Conservation (phyloP, 768 basidiomycete genomes). For the Gloeostereum incarnatum region DNA sequence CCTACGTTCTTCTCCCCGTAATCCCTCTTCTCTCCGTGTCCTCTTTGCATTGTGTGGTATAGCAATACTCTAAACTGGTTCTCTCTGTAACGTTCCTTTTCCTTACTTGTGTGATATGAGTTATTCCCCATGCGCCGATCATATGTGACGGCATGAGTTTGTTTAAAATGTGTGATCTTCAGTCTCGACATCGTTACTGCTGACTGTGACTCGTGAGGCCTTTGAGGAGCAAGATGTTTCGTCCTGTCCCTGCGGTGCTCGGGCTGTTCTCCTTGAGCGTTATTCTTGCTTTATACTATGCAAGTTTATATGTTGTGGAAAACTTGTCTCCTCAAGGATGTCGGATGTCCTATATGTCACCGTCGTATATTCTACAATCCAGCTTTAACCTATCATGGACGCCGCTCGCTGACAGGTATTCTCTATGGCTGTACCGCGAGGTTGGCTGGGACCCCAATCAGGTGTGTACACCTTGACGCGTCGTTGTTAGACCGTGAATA, state of each 20-base stretch:
- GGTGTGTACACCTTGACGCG: slow-evolving; percentile 26
- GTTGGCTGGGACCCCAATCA: slow-evolving; percentile 67
- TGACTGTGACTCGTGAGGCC: no score
- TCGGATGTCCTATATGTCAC: slow-evolving; percentile 94
- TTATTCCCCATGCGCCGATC: no score
- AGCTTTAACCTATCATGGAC: slow-evolving; percentile 64
- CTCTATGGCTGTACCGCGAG: slow-evolving; percentile 89
- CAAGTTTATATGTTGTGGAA: slow-evolving; percentile 31
- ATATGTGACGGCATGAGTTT: no score
- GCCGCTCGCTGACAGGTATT: slow-evolving; percentile 64
- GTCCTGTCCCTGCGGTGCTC: slow-evolving; percentile 19
- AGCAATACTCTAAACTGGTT: no score
- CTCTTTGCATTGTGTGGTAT: no score
- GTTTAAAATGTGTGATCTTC: no score
- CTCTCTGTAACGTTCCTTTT: no score
- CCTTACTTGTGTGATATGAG: no score
- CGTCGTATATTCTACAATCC: slow-evolving; percentile 72
- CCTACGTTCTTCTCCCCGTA: neutral
- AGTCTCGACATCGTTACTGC: no score
- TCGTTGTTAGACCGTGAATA: neutral
- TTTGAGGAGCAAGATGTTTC: neutral
- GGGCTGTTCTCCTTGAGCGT: slow-evolving; percentile 24
- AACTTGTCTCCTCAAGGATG: slow-evolving; percentile 83
- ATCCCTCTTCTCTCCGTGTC: neutral
- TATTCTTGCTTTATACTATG: slow-evolving; percentile 28